Base-by-base conservation (phyloP, 768 basidiomycete genomes). In the Kondoa malvinella region DNA sequence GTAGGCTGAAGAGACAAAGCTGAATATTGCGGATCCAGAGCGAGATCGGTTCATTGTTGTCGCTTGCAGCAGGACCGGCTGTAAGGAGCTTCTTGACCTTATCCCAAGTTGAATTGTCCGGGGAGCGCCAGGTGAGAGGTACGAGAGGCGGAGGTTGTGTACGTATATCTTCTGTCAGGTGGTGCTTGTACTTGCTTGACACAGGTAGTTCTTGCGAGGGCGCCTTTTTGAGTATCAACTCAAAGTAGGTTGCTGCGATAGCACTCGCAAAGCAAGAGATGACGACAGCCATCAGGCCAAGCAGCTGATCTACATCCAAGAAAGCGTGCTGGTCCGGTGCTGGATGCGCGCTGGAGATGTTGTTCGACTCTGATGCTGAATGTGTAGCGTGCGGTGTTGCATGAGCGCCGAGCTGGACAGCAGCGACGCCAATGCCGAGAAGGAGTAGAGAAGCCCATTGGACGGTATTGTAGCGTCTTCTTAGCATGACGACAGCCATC, bases 21-120 rank as follows among this genome's bases (percentile, higher is more conserved):
- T 96, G 92, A 68, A 95, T 87, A 76, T 96, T 97, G 75, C 94
- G 87, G 67, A 95, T 85, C 92, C 92, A 96, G 12, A 97, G 81
- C 76, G 92, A 88, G 0, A 86, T 82, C 71, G 85, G 84, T 1
- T 86, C 87, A 73, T 86, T 85, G n/a, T n/a, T 79, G 60, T 50
- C 61, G 27, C 8, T 27, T 64, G 15, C 21, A 34, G 27, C 14
- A 8, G 4, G 31, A 31, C 2, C 16, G 1, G 21, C 56, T 59
- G 12, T 32, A 66, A 25, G 26, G 57, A 1, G n/a, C 65, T n/a
- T n/a, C n/a, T n/a, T n/a, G n/a, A n/a, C n/a, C n/a, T n/a, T n/a
- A n/a, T n/a, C n/a, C n/a, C n/a, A n/a, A n/a, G n/a, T n/a, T n/a
- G n/a, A n/a, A n/a, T n/a, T n/a, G n/a, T n/a, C n/a, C n/a, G n/a